Evolutionary conservation across 1,139 yeast genomes (phyloP), one percentile per base, ranked within the genome.

Genomic region (Hanseniaspora uvarum): DNA sequence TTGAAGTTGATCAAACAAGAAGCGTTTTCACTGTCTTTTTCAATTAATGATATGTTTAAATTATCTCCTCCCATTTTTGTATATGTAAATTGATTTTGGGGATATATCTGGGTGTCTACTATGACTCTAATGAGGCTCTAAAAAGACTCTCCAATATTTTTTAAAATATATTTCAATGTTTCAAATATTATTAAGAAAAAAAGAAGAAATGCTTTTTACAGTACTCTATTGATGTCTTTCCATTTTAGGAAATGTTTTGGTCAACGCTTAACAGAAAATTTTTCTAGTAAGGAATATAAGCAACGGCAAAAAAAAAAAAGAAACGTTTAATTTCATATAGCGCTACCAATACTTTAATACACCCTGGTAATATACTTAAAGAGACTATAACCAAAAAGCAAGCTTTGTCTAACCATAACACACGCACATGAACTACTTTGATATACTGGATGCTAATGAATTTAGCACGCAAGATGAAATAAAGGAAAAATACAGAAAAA

Each of bases 401-500:
- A 31, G 10, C 36, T n/a, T n/a, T n/a, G n/a, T n/a, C n/a, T n/a
- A n/a, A 24, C 4, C 31, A 16, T 10, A 18, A 28, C 10, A 51
- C 6, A 36, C 4, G 5, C 5, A 21, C 16, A 44, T 44, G 46
- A 56, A 66, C 1, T 60, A 75, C 61, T 84, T 84, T 63, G 79
- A 78, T 51, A 64, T 81, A 0, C 71, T 85, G 11, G 81, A 76
- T 0, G 67, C 83, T 1, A 59, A 62, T 0, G 65, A 69, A 1
- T 67, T 68, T 8, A 75, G 80, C 0, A 55, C 69, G 0, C 58
- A 60, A 0, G 60, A 58, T 1, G 79, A 76, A 16, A 72, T 88
- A 26, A 81, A 79, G 60, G 64, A 65, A 14, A 87, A 92, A 0
- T 88, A 87, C 63, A 76, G 74, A 56, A 68, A 66, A 37, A 75